Conservation (phyloP, 768 basidiomycete genomes). For the Collybiopsis confluens region DNA sequence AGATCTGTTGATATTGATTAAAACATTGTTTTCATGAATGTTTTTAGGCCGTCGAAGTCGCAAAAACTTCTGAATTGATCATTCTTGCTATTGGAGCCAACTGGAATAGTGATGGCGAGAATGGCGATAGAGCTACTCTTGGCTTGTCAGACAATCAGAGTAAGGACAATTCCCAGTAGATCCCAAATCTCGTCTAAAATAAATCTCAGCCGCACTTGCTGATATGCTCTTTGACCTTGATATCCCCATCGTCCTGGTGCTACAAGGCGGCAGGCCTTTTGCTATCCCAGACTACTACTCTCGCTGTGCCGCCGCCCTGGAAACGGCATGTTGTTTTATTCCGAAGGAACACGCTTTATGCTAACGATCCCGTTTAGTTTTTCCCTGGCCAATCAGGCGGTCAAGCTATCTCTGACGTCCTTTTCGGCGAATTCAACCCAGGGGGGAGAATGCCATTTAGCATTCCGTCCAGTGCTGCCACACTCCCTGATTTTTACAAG, state of each 20-base stretch:
- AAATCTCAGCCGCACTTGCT: slow-evolving; percentile 16
- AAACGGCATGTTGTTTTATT: slow-evolving; percentile 13
- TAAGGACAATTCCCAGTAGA: background rate
- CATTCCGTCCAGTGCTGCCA: slow-evolving; percentile 17
- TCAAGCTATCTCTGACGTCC: slow-evolving; percentile 20
- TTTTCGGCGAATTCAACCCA: slow-evolving; percentile 22
- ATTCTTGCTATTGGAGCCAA: slow-evolving; percentile 21
- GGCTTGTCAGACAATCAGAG: slow-evolving; percentile 21
- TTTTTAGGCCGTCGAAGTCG: slow-evolving; percentile 19
- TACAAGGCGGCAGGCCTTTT: slow-evolving; percentile 22
- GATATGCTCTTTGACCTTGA: slow-evolving; percentile 19
- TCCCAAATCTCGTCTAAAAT: background rate
- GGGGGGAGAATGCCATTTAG: slow-evolving; percentile 20
- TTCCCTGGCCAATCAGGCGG: slow-evolving; percentile 24
- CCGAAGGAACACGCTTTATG: background rate
- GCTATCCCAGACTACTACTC: slow-evolving; percentile 20
- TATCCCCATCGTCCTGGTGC: slow-evolving; percentile 19
- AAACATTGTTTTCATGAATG: background rate
- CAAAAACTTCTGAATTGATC: slow-evolving; percentile 18
- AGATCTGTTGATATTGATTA: background rate
- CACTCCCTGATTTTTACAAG: slow-evolving; percentile 23
- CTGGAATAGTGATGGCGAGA: slow-evolving; percentile 24
- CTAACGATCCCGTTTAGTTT: slow-evolving; percentile 11
- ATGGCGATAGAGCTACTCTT: slow-evolving; percentile 19
- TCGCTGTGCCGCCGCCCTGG: slow-evolving; percentile 16